Conservation (phyloP, 495 filamentous ascomycete genomes). For the Penicillium malachiteum region DNA sequence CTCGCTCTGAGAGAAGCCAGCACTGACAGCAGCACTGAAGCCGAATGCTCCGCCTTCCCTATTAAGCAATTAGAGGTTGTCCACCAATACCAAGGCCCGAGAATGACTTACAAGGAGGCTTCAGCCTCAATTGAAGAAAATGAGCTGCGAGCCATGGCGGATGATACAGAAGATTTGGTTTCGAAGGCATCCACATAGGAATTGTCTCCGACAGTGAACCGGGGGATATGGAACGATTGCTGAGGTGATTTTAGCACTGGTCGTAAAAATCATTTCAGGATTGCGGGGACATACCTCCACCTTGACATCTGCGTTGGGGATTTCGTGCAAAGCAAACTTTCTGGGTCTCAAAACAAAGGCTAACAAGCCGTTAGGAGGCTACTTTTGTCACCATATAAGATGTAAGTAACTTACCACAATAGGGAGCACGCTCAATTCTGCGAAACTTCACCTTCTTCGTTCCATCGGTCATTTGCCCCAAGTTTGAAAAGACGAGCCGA, state of each 20-base stretch:
- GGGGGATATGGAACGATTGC: not conserved
- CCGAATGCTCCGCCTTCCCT: constrained; percentile 1
- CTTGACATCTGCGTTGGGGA: not conserved
- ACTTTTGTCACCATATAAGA: not conserved
- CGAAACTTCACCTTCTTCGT: not conserved
- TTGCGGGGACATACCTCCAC: not conserved
- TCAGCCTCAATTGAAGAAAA: constrained; percentile 1
- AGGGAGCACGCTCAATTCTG: constrained; percentile 5
- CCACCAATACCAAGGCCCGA: not conserved
- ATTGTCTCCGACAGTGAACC: constrained; percentile 1
- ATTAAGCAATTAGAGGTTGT: not conserved
- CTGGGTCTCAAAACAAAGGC: not conserved
- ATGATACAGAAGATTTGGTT: not conserved
- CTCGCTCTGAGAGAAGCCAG: not conserved
- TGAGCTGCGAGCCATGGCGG: not conserved
- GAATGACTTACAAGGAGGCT: not conserved
- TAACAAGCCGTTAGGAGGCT: not conserved
- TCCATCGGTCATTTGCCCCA: not conserved
- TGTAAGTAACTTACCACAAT: not conserved
- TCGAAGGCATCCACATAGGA: constrained; percentile 6
- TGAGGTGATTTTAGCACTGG: not conserved
- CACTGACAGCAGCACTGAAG: not conserved
- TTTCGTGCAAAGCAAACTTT: not conserved
- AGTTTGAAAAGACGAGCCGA: constrained; percentile 1
- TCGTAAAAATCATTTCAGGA: not conserved